Conservation (phyloP, 164 flowering plant genomes). For the Magnolia kwangsiensis region DNA sequence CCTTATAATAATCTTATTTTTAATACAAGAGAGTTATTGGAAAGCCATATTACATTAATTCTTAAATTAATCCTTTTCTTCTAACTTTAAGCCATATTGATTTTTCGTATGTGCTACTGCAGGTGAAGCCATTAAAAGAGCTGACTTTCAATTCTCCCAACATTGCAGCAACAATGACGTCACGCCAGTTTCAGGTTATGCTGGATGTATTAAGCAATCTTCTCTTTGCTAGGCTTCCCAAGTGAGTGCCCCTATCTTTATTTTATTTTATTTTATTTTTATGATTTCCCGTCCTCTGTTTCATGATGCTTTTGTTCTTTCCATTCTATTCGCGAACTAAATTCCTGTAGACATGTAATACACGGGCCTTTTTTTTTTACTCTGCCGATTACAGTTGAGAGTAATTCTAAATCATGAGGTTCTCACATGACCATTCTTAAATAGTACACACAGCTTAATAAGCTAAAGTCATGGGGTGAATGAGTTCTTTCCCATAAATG, state of each 20-base stretch:
- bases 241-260: conserved; percentile 42
- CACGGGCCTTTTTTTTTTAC: too few relatives aligned
- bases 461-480: too few relatives aligned
- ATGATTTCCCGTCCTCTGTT: background rate
- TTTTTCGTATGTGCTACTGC: conserved; percentile 22
- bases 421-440: too few relatives aligned
- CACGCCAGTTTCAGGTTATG: conserved; percentile 94
- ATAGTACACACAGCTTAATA: too few relatives aligned
- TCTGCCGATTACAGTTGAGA: too few relatives aligned
- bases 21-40: background rate
- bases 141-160: conserved; percentile 73
- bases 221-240: conserved; percentile 82
- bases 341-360: too few relatives aligned
- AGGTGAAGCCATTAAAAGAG: conserved; percentile 90
- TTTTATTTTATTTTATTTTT: conserved; percentile 9
- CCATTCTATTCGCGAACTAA: background rate
- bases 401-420: too few relatives aligned
- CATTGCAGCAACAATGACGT: conserved; percentile 84
- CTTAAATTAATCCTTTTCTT: background rate
- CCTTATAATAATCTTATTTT: background rate
- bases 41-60: background rate
- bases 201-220: conserved; percentile 80
- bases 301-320: background rate
- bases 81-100: background rate
- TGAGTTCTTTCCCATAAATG: too few relatives aligned